Evolutionary conservation across 1,284 basidiomycete species (phyloP).

Genomic region (Neolentinus lepideus): DNA sequence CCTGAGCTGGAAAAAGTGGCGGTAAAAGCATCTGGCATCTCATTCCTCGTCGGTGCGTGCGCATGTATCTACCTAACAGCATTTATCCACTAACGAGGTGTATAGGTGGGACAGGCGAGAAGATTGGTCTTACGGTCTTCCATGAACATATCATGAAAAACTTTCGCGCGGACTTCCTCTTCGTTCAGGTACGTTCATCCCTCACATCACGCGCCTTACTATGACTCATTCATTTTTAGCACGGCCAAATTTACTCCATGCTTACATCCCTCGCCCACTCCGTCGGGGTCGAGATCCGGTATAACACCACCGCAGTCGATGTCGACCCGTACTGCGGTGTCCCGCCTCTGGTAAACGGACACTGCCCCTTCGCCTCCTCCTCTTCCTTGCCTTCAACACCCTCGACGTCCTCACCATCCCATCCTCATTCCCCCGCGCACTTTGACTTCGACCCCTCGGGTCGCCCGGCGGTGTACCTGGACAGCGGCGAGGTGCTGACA

Average conservation of each 20-base stretch:
- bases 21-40: not conserved
- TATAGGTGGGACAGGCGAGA: constrained; percentile 25
- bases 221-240: not conserved
- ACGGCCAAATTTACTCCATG: not conserved
- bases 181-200: constrained; percentile 22
- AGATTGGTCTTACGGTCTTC: constrained; percentile 27
- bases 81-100: not conserved
- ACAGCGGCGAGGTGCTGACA: not conserved
- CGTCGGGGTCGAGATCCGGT: constrained; percentile 15
- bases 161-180: constrained; percentile 29
- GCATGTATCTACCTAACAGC: not conserved
- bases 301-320: not conserved
- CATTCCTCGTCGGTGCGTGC: not conserved
- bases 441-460: not conserved
- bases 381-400: not conserved
- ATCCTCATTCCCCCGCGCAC: not conserved
- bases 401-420: not conserved
- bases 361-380: not conserved
- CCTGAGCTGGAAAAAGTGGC: constrained; percentile 20
- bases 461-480: not conserved
- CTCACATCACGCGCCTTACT: not conserved
- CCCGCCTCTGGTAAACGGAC: not conserved
- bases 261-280: constrained; percentile 21
- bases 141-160: constrained; percentile 28
- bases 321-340: not conserved